Evolutionary conservation across 1,139 yeast species (phyloP).

Genomic region (Candida sp.): DNA sequence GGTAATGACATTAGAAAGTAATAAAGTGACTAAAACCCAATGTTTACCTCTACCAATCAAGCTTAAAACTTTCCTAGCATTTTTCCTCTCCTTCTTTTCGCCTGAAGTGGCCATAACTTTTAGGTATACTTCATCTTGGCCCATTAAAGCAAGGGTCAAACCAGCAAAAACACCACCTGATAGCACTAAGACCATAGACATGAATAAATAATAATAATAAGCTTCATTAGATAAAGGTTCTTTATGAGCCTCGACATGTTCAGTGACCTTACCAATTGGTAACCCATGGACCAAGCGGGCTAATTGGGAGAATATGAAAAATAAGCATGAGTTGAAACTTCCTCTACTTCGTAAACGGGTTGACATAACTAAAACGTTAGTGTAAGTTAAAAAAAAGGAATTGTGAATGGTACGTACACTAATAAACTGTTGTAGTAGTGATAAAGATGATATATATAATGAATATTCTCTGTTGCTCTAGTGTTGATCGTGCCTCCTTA

Average conservation of each 20-base stretch:
- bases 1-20: slow-evolving; percentile 86
- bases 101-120: slow-evolving; percentile 67
- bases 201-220: slow-evolving; percentile 52
- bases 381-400: slow-evolving; percentile 9
- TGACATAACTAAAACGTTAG: slow-evolving; percentile 2
- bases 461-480: no score
- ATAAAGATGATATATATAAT: no score
- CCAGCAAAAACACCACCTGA: slow-evolving; percentile 98
- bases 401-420: no score
- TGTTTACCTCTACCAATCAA: slow-evolving; percentile 86
- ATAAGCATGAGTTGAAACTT: slow-evolving; percentile 2
- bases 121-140: slow-evolving; percentile 91
- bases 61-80: slow-evolving; percentile 71
- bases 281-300: slow-evolving; percentile 24
- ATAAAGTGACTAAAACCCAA: slow-evolving; percentile 93
- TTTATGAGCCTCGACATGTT: slow-evolving; percentile 10
- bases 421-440: no score
- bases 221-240: slow-evolving; percentile 32
- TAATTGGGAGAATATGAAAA: slow-evolving; percentile 18
- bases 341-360: slow-evolving; percentile 1
- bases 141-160: slow-evolving; percentile 91
- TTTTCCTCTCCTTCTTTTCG: slow-evolving; percentile 55
- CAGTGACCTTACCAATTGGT: slow-evolving; percentile 15
- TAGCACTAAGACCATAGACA: slow-evolving; percentile 69
- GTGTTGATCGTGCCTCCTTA: no score